These are phyloP conservation scores for Fusarium miscanthi DNA, from an alignment of 2,329 filamentous ascomycete genomes.

Conservation along the genomic window DNA sequence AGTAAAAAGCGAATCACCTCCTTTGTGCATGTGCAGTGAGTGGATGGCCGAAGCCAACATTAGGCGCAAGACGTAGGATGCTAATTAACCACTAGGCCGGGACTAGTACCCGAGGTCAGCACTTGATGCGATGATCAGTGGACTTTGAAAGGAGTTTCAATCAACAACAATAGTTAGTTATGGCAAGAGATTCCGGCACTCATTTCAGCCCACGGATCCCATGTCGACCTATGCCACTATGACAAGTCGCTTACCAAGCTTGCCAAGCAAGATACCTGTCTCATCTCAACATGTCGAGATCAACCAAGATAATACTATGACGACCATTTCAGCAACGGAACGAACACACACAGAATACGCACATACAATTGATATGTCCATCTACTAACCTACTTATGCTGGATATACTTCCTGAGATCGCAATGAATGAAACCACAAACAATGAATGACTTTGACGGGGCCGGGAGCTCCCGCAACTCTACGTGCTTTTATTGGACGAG, in stretches of 20 bases:
- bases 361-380: neutral
- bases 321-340: neutral
- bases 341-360: neutral
- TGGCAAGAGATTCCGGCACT: constrained; percentile 19
- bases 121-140: constrained; percentile 35
- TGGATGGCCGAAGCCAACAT: neutral
- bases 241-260: constrained; percentile 2
- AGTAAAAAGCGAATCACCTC: constrained; percentile 1
- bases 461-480: constrained; percentile 31
- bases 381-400: neutral
- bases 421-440: neutral
- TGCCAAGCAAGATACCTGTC: constrained; percentile 7
- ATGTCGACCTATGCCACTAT: constrained; percentile 16
- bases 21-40: constrained; percentile 2
- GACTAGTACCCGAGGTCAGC: constrained; percentile 29
- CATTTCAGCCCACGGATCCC: constrained; percentile 22
- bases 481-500: constrained; percentile 27
- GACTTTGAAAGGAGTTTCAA: constrained; percentile 7
- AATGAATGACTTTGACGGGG: constrained; percentile 19
- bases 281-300: neutral
- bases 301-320: neutral
- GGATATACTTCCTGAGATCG: neutral
- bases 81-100: constrained; percentile 26
- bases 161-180: neutral
- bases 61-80: constrained; percentile 10